These are phyloP conservation scores for Pichia kudriavzevii DNA, from an alignment of 1,139 yeast genomes.

Conservation along the genomic window DNA sequence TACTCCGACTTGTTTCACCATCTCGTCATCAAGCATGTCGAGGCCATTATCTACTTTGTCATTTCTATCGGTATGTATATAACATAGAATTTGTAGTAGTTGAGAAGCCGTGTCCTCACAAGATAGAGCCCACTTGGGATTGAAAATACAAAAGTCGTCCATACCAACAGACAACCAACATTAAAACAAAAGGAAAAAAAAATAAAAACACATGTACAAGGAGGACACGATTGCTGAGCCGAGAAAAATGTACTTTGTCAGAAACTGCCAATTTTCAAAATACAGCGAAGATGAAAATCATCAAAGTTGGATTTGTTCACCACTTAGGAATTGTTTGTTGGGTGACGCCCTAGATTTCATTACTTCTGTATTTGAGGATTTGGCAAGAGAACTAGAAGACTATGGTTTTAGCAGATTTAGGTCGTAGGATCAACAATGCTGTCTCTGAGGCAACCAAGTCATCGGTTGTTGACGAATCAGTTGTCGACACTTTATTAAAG, in stretches of 20 bases:
- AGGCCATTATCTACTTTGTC: too few species aligned
- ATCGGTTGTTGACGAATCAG: slow-evolving; percentile 50
- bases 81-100: slow-evolving; percentile 11
- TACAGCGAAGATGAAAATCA: too few species aligned
- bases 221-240: too few species aligned
- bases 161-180: too few species aligned
- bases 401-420: slow-evolving; percentile 95
- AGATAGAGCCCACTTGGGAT: slow-evolving; percentile 5
- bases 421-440: slow-evolving; percentile 74
- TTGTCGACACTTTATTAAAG: slow-evolving; percentile 65
- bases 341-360: too few species aligned
- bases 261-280: too few species aligned
- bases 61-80: slow-evolving; percentile 1
- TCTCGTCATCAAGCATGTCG: too few species aligned
- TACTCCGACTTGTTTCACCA: slow-evolving; percentile 23
- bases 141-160: slow-evolving; percentile 8
- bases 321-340: too few species aligned
- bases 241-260: too few species aligned
- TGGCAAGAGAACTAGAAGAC: not conserved
- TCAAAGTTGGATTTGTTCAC: too few species aligned
- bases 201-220: too few species aligned
- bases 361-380: not conserved
- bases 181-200: too few species aligned
- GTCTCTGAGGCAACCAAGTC: slow-evolving; percentile 62
- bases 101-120: slow-evolving; percentile 11